A percentile compares a stretch with the other conserved stretches of the same genome.
Conservation (phyloP, 192 early-diverging fungal species). For the Coemansia sp. region DNA sequence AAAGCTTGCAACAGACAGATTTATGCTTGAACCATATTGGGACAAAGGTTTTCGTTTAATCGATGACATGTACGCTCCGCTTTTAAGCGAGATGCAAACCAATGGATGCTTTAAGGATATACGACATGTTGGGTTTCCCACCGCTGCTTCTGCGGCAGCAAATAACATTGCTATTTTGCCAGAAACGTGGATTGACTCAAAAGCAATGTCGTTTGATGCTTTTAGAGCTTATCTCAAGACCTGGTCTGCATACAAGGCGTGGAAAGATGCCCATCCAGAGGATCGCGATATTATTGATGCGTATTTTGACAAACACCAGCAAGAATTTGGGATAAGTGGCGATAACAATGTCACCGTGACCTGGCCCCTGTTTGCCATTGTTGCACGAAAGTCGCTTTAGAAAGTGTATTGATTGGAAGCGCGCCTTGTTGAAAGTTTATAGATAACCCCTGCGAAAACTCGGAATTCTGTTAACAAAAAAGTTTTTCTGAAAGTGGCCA, state of each 20-base stretch:
- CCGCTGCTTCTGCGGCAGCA: neutral
- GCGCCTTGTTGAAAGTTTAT: no score
- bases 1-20: conserved; percentile 16
- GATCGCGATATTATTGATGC: conserved; percentile 13
- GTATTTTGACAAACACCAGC: conserved; percentile 22
- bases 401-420: no score
- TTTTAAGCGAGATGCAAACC: neutral
- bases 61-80: conserved; percentile 15
- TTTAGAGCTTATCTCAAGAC: conserved; percentile 31
- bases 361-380: conserved; percentile 40
- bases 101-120: conserved; percentile 11
- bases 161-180: conserved; percentile 5
- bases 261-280: conserved; percentile 17
- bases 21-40: conserved; percentile 21
- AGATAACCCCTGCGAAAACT: no score
- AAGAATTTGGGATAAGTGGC: conserved; percentile 1
- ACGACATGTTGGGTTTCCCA: conserved; percentile 16
- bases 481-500: no score
- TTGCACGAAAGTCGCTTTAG: conserved; percentile 14
- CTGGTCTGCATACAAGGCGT: conserved; percentile 42
- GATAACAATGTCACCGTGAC: conserved; percentile 8
- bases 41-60: conserved; percentile 19
- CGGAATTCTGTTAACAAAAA: no score
- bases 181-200: conserved; percentile 21
- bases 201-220: conserved; percentile 12